A percentile compares a stretch with the other conserved stretches of the same genome.
Conservation (phyloP, 441 rosid species). For the Syzygium malaccense region DNA sequence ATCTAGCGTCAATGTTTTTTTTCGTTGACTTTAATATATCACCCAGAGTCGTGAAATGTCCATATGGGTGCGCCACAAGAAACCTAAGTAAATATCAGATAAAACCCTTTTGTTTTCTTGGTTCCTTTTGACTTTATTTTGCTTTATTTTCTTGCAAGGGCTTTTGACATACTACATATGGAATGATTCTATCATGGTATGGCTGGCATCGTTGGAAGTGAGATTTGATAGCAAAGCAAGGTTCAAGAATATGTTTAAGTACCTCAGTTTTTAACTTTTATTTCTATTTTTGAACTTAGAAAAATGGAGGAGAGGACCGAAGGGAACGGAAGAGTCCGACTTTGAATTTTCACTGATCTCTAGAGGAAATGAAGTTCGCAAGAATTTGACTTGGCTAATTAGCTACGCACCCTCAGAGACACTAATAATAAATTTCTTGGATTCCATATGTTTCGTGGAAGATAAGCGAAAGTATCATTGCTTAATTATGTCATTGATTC, state of each 20-base stretch:
- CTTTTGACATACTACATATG: not conserved
- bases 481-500: not conserved
- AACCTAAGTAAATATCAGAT: not conserved
- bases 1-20: too few species aligned
- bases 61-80: not conserved
- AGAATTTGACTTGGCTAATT: not conserved
- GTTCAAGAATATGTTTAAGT: too few species aligned
- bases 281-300: not conserved
- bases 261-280: not conserved
- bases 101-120: not conserved
- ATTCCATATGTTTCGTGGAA: not conserved
- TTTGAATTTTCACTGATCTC: not conserved
- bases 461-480: not conserved
- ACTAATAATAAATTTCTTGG: not conserved
- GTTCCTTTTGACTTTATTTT: not conserved
- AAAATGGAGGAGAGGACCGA: not conserved
- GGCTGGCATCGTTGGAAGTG: not conserved
- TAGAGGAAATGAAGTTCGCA: not conserved
- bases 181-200: not conserved
- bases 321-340: not conserved
- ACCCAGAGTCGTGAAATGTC: not conserved
- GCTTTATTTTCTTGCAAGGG: not conserved
- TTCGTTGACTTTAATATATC: not conserved
- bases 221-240: not conserved
- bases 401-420: not conserved